Conservation (phyloP, 768 basidiomycete species). For the Podaxis rugospora region DNA sequence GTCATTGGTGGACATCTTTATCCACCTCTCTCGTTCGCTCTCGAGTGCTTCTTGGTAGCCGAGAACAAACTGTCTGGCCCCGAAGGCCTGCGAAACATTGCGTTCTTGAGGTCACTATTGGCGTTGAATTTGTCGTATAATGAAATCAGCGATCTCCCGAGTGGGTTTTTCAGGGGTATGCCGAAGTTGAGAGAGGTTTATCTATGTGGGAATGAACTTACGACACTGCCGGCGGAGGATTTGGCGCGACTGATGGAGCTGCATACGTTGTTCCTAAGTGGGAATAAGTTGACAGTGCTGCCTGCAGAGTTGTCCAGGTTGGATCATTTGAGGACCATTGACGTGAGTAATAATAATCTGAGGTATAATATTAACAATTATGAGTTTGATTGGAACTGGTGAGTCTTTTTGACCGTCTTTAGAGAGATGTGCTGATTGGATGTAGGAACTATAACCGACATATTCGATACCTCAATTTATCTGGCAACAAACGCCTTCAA, state of each 20-base stretch:
- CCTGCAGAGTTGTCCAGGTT: conserved; percentile 89
- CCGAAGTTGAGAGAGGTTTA: conserved; percentile 79
- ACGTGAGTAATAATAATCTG: conserved; percentile 89
- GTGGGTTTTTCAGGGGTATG: conserved; percentile 69
- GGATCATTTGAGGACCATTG: conserved; percentile 71
- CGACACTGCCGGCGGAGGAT: conserved; percentile 87
- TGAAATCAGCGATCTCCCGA: conserved; percentile 84
- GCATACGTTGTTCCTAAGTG: conserved; percentile 82
- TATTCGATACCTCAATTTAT: conserved; percentile 91
- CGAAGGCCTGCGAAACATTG: conserved; percentile 40
- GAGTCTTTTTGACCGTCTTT: conserved; percentile 19
- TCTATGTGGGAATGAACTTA: conserved; percentile 92
- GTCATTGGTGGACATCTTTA: conserved; percentile 35
- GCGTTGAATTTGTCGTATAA: conserved; percentile 95
- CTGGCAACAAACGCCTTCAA: conserved; percentile 94
- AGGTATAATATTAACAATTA: conserved; percentile 98
- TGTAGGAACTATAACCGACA: conserved; percentile 94
- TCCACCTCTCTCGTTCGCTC: conserved; percentile 48
- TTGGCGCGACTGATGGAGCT: conserved; percentile 66
- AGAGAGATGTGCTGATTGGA: background rate
- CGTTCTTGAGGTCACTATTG: conserved; percentile 40
- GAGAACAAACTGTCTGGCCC: conserved; percentile 87
- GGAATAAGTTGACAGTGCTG: conserved; percentile 88
- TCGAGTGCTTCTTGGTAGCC: conserved; percentile 80
- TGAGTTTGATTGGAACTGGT: conserved; percentile 99